Evolutionary conservation across 2,329 filamentous ascomycete genomes (phyloP).

Genomic region (Verticillium albo-atrum): DNA sequence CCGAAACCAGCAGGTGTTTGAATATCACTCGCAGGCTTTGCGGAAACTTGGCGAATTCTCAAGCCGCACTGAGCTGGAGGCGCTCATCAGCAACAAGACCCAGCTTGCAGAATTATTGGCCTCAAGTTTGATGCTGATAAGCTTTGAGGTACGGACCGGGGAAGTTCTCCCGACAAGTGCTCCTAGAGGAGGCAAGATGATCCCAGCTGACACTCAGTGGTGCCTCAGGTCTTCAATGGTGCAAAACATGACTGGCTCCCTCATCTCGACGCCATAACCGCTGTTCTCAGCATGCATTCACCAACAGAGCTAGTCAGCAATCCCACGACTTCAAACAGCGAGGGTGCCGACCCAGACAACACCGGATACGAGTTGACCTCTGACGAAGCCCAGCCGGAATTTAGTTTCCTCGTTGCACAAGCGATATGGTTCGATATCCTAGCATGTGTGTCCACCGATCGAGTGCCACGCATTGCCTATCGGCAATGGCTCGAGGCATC

Average conservation of each 20-base stretch:
- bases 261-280: not conserved
- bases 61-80: not conserved
- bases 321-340: too few species aligned
- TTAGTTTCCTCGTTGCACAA: not conserved
- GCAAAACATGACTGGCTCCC: not conserved
- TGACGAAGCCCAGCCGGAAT: too few species aligned
- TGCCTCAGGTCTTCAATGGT: not conserved
- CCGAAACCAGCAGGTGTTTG: not conserved
- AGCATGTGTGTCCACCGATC: not conserved
- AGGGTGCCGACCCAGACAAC: too few species aligned
- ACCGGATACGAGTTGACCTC: too few species aligned
- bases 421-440: not conserved
- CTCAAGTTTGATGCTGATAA: not conserved
- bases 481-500: not conserved
- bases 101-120: not conserved
- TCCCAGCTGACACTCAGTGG: not conserved
- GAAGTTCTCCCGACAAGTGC: not conserved
- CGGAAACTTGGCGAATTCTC: not conserved
- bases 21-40: not conserved
- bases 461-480: not conserved
- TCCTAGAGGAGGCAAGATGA: not conserved
- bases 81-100: not conserved
- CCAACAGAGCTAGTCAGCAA: not conserved
- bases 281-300: not conserved
- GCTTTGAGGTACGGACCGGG: not conserved